Evolutionary conservation across 2,329 filamentous ascomycete genomes (phyloP).

Genomic region (Curvularia eragrostidis): DNA sequence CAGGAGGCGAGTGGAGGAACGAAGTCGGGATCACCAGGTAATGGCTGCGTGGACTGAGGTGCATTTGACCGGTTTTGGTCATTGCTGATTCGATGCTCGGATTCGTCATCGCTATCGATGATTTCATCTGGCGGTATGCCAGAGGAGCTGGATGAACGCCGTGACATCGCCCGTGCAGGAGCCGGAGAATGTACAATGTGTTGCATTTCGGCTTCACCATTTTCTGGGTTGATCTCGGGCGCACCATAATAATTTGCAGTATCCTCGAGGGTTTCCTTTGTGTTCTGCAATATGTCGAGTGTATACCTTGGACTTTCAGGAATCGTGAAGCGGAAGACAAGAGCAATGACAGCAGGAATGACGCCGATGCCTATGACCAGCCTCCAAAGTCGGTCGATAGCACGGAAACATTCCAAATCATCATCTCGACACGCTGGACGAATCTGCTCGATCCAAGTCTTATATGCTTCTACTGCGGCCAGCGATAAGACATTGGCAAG

Average conservation of each 20-base stretch:
- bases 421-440: constrained; percentile 23
- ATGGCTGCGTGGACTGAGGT: constrained; percentile 15
- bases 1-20: constrained; percentile 49
- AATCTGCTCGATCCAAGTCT: constrained; percentile 30
- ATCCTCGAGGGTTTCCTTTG: constrained; percentile 41
- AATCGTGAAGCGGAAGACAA: constrained; percentile 51
- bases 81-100: constrained; percentile 24
- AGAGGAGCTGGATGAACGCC: constrained; percentile 30
- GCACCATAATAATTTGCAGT: constrained; percentile 43
- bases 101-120: constrained; percentile 36
- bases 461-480: constrained; percentile 37
- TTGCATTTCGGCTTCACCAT: constrained; percentile 41
- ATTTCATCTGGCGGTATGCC: constrained; percentile 40
- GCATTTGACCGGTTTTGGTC: constrained; percentile 12
- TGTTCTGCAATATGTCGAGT: constrained; percentile 49
- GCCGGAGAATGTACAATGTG: constrained; percentile 15
- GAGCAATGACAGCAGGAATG: constrained; percentile 40
- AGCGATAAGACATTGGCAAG: constrained; percentile 42
- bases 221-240: constrained; percentile 33
- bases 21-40: constrained; percentile 54
- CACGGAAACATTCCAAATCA: constrained; percentile 35
- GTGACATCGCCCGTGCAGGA: constrained; percentile 9
- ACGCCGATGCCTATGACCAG: constrained; percentile 51
- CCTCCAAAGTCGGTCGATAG: constrained; percentile 51
- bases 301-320: constrained; percentile 52